These are phyloP conservation scores for Zelonia costaricensis DNA, from an alignment of 208 protist genomes.

Conservation along the genomic window DNA sequence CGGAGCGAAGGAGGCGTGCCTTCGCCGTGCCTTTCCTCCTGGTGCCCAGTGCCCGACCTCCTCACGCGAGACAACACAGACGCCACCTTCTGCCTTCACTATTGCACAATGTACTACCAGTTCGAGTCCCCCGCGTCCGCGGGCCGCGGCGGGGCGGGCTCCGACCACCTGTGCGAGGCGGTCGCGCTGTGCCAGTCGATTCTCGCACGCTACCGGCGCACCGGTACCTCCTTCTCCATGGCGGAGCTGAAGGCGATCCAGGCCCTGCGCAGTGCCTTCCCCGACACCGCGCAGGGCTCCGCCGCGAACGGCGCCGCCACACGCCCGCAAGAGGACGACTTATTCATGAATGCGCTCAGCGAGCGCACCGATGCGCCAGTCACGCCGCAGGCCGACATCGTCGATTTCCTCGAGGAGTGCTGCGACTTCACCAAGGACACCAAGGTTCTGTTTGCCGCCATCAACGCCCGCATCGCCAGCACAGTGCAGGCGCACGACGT, in stretches of 20 bases:
- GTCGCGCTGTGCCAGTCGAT: conserved; percentile 77
- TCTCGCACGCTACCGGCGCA: conserved; percentile 64
- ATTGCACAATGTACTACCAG: neutral
- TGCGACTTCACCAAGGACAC: conserved; percentile 26
- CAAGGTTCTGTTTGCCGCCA: conserved; percentile 32
- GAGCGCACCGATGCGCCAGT: neutral
- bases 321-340: neutral
- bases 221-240: conserved; percentile 33
- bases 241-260: conserved; percentile 56
- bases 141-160: conserved; percentile 19
- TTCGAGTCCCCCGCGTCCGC: neutral
- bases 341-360: conserved; percentile 12
- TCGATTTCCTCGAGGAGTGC: conserved; percentile 42
- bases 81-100: no score
- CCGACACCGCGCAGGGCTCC: neutral
- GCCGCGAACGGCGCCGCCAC: neutral
- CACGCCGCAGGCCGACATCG: conserved; percentile 8
- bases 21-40: no score
- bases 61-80: no score
- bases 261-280: conserved; percentile 6
- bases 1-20: no score
- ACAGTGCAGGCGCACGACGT: conserved; percentile 20
- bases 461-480: conserved; percentile 48
- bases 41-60: no score
- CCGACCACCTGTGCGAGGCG: conserved; percentile 70